These are phyloP conservation scores for Geotrichum aggregatum DNA, from an alignment of 1,139 yeast genomes.

Conservation along the genomic window DNA sequence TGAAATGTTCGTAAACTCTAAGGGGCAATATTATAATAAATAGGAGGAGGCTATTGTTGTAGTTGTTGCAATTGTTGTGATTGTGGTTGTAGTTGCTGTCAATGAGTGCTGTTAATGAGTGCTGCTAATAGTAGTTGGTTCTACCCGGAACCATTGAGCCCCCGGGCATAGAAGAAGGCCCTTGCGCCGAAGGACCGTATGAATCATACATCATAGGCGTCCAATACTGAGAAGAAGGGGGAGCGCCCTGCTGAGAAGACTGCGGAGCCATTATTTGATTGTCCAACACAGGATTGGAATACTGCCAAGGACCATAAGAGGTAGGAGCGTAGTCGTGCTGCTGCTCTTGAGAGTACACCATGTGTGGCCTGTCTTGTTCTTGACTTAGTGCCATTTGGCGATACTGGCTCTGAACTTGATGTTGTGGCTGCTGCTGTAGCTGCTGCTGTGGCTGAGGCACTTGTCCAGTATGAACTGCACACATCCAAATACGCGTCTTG, in stretches of 20 bases:
- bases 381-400: background rate
- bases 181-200: constrained; percentile 1
- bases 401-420: constrained; percentile 1
- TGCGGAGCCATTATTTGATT: background rate
- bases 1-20: constrained; percentile 12
- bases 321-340: background rate
- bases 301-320: constrained; percentile 2
- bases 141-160: constrained; percentile 9
- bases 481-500: constrained; percentile 96
- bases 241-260: background rate
- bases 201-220: constrained; percentile 1
- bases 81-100: too few relatives aligned
- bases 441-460: constrained; percentile 9
- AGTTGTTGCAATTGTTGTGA: too few relatives aligned
- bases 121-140: background rate
- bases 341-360: constrained; percentile 1
- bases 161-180: background rate
- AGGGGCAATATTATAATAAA: background rate
- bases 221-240: constrained; percentile 4
- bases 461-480: constrained; percentile 56
- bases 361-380: background rate
- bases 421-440: constrained; percentile 3
- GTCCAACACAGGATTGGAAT: background rate
- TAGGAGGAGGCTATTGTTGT: background rate
- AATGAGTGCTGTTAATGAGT: too few relatives aligned